Percentiles rank a stretch among this genome's conserved stretches.
Conservation (phyloP, 257 asterid species). For the Solanum clarkiae region DNA sequence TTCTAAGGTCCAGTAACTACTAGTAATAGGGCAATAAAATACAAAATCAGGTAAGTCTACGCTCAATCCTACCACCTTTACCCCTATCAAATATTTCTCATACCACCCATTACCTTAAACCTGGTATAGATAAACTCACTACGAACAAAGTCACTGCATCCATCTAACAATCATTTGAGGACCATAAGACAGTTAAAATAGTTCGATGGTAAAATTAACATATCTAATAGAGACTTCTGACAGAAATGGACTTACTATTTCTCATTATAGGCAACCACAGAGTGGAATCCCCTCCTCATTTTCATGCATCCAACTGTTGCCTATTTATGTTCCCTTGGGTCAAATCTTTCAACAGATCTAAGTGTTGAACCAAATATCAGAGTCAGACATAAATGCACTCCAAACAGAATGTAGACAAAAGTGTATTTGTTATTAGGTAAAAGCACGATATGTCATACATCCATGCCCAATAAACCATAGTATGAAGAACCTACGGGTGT, state of each 20-base stretch:
- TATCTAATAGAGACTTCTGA: not conserved
- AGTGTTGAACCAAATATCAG: not conserved
- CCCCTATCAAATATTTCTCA: not conserved
- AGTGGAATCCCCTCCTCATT: conserved; percentile 48
- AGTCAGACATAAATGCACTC: not conserved
- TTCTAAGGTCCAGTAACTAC: not conserved
- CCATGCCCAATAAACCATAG: not conserved
- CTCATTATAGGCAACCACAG: conserved; percentile 39
- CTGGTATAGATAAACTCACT: not conserved
- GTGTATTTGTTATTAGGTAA: not conserved
- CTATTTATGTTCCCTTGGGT: conserved; percentile 60
- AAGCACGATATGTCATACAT: not conserved
- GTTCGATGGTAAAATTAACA: not conserved
- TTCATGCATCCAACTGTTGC: conserved; percentile 33
- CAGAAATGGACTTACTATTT: conserved; percentile 34
- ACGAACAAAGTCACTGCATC: not conserved
- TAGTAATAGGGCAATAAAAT: not conserved
- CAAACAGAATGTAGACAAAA: not conserved
- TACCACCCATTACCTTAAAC: not conserved
- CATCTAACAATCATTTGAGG: not conserved
- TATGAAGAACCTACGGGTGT: not conserved
- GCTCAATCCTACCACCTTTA: not conserved
- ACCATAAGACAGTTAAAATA: not conserved
- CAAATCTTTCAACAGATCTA: conserved; percentile 62
- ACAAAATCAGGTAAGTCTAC: not conserved